Conservation (phyloP, 768 basidiomycete genomes). For the Suillus variegatus region DNA sequence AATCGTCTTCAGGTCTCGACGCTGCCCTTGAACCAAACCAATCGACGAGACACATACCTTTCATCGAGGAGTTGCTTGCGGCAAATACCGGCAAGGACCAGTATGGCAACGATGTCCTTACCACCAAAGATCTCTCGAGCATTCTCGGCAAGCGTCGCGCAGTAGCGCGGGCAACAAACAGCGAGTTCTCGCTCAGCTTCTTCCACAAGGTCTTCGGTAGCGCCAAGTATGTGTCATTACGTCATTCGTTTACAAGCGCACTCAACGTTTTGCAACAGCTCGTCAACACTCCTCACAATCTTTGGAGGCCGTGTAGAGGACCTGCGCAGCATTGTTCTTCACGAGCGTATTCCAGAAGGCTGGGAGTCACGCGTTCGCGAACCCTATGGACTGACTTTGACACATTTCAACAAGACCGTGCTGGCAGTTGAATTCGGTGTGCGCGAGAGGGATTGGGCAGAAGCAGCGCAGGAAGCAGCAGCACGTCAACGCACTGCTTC, state of each 20-base stretch:
- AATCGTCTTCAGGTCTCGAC: slow-evolving; percentile 52
- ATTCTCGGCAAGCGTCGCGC: slow-evolving; percentile 62
- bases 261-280: slow-evolving; percentile 36
- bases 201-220: slow-evolving; percentile 69
- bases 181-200: slow-evolving; percentile 51
- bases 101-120: slow-evolving; percentile 49
- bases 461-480: neutral
- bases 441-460: slow-evolving; percentile 23
- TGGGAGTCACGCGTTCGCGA: slow-evolving; percentile 66
- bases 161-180: slow-evolving; percentile 55
- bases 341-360: slow-evolving; percentile 70
- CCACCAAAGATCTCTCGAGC: slow-evolving; percentile 58
- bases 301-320: slow-evolving; percentile 67
- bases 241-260: neutral
- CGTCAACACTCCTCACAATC: slow-evolving; percentile 65
- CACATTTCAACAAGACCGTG: slow-evolving; percentile 49
- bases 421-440: slow-evolving; percentile 26
- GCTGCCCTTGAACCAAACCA: slow-evolving; percentile 49
- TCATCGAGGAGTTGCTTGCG: slow-evolving; percentile 59
- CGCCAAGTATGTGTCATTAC: slow-evolving; percentile 53
- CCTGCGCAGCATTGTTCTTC: slow-evolving; percentile 52
- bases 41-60: slow-evolving; percentile 45
- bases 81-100: slow-evolving; percentile 60
- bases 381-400: slow-evolving; percentile 60
- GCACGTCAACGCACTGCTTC: neutral